Conservation (phyloP, 2,329 filamentous ascomycete genomes). For the Raffaelea deltoideospora region DNA sequence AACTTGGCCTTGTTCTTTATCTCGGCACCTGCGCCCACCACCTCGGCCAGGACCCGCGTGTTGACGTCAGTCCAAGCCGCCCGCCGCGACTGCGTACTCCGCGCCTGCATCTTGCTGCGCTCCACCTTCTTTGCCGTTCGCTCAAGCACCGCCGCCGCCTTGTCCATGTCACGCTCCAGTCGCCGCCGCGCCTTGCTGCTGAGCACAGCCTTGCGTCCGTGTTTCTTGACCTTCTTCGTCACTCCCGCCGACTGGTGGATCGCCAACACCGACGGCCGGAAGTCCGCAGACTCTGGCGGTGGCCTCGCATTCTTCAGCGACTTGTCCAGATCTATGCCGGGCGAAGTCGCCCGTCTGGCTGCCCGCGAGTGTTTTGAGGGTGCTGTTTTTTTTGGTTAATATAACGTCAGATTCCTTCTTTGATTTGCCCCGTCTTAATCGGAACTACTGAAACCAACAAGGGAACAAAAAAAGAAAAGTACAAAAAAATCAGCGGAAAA, state of each 20-base stretch:
- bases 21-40: neutral
- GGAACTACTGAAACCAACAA: too few relatives aligned
- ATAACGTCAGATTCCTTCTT: too few relatives aligned
- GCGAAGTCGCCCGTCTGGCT: conserved; percentile 56
- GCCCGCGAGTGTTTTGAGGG: conserved; percentile 58
- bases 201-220: conserved; percentile 35
- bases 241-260: conserved; percentile 54
- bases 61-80: conserved; percentile 47
- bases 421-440: too few relatives aligned
- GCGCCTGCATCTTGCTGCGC: conserved; percentile 35
- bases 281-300: conserved; percentile 29
- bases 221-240: conserved; percentile 45
- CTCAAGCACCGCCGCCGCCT: conserved; percentile 44
- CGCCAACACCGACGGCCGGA: conserved; percentile 52
- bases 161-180: conserved; percentile 41
- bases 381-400: conserved; percentile 23
- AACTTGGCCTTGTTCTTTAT: conserved; percentile 4
- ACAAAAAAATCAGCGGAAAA: too few relatives aligned
- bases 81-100: conserved; percentile 30
- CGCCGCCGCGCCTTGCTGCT: conserved; percentile 39
- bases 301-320: conserved; percentile 46
- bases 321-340: conserved; percentile 56
- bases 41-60: conserved; percentile 1
- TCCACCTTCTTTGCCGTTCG: conserved; percentile 40
- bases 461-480: too few relatives aligned